Evolutionary conservation across 305 asterid genomes (phyloP).

Genomic region (Solanum chacoense): DNA sequence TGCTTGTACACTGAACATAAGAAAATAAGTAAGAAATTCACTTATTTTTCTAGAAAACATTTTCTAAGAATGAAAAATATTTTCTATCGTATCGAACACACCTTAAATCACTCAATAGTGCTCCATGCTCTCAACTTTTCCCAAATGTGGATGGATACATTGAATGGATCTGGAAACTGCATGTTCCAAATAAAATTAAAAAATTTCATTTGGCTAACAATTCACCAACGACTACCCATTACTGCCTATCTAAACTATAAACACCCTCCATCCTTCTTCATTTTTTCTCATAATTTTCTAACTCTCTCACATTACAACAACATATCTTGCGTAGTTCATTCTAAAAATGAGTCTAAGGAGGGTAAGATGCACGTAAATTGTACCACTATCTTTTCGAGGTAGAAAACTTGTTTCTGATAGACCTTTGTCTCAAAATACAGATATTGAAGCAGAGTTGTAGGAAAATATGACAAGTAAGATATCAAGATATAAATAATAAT

Average conservation of each 20-base stretch:
- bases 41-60: too few relatives aligned
- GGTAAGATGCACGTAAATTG: neutral
- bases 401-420: neutral
- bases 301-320: neutral
- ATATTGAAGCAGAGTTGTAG: neutral
- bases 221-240: neutral
- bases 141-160: too few relatives aligned
- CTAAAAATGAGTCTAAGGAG: neutral
- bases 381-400: neutral
- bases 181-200: too few relatives aligned
- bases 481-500: neutral
- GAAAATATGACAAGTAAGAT: neutral
- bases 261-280: neutral
- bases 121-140: too few relatives aligned
- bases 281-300: neutral
- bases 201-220: neutral
- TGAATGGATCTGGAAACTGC: too few relatives aligned
- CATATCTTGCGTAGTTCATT: neutral
- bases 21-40: too few relatives aligned
- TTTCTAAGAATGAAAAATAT: too few relatives aligned
- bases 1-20: too few relatives aligned
- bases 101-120: too few relatives aligned
- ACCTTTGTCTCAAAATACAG: neutral
- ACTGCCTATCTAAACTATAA: neutral
- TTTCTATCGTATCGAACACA: too few relatives aligned